A percentile compares a stretch with the other conserved stretches of the same genome.
Evolutionary conservation across 345 rosid genomes (phyloP).

Genomic region (Citrus australasica): DNA sequence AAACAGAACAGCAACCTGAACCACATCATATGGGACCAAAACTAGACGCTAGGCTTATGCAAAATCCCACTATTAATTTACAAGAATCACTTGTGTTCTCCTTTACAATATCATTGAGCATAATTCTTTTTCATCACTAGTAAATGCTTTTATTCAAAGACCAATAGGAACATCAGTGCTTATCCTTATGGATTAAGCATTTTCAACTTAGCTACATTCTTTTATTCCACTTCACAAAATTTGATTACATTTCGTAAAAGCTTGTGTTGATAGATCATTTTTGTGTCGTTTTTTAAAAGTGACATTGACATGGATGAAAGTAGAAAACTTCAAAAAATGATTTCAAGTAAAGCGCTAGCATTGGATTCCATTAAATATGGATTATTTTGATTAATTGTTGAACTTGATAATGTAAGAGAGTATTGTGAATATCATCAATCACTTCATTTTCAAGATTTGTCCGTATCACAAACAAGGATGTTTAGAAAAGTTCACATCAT

Average conservation of each 20-base stretch:
- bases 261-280: background rate
- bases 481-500: background rate
- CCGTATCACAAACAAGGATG: background rate
- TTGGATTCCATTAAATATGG: constrained; percentile 11
- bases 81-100: background rate
- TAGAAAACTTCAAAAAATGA: background rate
- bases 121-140: background rate
- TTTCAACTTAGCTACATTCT: background rate
- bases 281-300: background rate
- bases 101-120: background rate
- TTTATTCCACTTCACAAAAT: background rate
- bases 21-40: constrained; percentile 2
- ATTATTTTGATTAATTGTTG: background rate
- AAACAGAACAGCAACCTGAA: background rate
- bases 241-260: background rate
- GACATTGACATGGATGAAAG: no score
- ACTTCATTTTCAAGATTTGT: background rate
- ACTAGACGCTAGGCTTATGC: background rate
- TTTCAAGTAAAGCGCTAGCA: background rate
- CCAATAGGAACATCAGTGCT: constrained; percentile 7
- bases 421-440: background rate
- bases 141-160: background rate
- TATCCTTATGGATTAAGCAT: background rate
- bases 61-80: background rate
- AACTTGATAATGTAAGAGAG: background rate